These are phyloP conservation scores for Collariella sp. DNA, from an alignment of 495 filamentous ascomycete species.

Conservation along the genomic window DNA sequence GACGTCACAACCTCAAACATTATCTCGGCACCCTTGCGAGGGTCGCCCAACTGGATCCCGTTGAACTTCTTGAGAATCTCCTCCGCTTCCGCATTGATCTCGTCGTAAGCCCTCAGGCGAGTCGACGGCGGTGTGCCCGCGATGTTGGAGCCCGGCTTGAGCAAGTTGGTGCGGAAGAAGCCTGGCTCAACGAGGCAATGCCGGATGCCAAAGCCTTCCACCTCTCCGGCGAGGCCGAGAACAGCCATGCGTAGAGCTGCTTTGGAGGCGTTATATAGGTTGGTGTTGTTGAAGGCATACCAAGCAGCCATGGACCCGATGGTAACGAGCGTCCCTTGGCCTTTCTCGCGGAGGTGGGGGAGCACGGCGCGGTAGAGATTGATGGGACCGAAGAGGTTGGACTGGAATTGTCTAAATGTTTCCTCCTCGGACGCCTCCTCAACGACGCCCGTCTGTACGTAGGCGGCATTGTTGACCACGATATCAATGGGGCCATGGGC, in stretches of 20 bases:
- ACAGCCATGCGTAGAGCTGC: slow-evolving; percentile 34
- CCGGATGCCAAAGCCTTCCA: slow-evolving; percentile 38
- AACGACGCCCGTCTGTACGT: slow-evolving; percentile 33
- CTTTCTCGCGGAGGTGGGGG: slow-evolving; percentile 38
- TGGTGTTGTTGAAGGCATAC: slow-evolving; percentile 26
- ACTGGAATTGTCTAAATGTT: slow-evolving; percentile 26
- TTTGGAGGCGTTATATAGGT: slow-evolving; percentile 47
- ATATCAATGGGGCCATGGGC: slow-evolving; percentile 39
- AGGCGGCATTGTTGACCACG: slow-evolving; percentile 43
- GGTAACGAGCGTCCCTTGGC: slow-evolving; percentile 40
- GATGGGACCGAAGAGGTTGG: slow-evolving; percentile 41
- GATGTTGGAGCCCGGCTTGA: slow-evolving; percentile 20
- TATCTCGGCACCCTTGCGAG: slow-evolving; percentile 26
- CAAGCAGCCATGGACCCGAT: slow-evolving; percentile 41
- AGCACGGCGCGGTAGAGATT: slow-evolving; percentile 39
- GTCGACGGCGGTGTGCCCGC: neutral
- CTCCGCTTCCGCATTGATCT: slow-evolving; percentile 7
- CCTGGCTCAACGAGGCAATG: slow-evolving; percentile 43
- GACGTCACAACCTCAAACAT: slow-evolving; percentile 32
- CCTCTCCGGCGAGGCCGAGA: slow-evolving; percentile 37
- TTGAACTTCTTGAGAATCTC: slow-evolving; percentile 5
- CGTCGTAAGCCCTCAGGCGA: slow-evolving; percentile 17
- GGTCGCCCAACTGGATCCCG: slow-evolving; percentile 27
- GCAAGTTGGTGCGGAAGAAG: slow-evolving; percentile 41
- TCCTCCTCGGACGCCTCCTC: slow-evolving; percentile 31